Conservation (phyloP, 352 stramenopile genomes). For the Phytophthora pisi region DNA sequence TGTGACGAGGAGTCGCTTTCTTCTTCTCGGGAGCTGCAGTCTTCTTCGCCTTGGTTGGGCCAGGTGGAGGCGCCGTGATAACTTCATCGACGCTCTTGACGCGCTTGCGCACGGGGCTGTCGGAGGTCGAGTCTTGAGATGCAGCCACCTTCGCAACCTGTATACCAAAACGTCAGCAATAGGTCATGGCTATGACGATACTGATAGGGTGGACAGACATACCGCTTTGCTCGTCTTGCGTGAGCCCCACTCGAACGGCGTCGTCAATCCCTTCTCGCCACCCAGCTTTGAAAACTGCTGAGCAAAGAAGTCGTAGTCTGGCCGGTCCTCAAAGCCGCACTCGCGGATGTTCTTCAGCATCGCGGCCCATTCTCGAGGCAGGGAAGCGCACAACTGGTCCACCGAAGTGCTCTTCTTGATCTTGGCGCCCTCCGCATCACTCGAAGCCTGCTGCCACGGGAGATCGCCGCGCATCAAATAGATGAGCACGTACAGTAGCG, state of each 20-base stretch:
- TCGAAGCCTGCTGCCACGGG: conserved; percentile 66
- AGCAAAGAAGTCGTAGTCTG: conserved; percentile 76
- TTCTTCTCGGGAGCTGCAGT: conserved; percentile 24
- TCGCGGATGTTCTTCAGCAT: conserved; percentile 68
- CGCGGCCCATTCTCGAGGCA: conserved; percentile 57
- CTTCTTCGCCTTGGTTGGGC: conserved; percentile 22
- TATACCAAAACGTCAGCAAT: neutral
- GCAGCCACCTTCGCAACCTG: conserved; percentile 20
- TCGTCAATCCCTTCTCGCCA: conserved; percentile 42
- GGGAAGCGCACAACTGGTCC: conserved; percentile 56
- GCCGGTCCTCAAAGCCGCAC: conserved; percentile 75
- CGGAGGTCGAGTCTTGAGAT: conserved; percentile 19
- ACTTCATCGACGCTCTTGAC: conserved; percentile 31
- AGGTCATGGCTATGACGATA: neutral
- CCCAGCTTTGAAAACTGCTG: conserved; percentile 59
- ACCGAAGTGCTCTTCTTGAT: conserved; percentile 65
- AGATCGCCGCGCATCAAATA: conserved; percentile 88
- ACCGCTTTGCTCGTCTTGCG: conserved; percentile 35
- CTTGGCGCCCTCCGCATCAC: conserved; percentile 71
- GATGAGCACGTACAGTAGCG: conserved; percentile 88
- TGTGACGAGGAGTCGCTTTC: conserved; percentile 24
- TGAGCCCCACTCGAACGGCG: conserved; percentile 55
- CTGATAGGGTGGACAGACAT: conserved; percentile 4
- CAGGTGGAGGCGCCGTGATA: conserved; percentile 1
- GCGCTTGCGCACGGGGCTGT: conserved; percentile 36